Conservation (phyloP, 805 yeast genomes). For the Metschnikowia cubensis region DNA sequence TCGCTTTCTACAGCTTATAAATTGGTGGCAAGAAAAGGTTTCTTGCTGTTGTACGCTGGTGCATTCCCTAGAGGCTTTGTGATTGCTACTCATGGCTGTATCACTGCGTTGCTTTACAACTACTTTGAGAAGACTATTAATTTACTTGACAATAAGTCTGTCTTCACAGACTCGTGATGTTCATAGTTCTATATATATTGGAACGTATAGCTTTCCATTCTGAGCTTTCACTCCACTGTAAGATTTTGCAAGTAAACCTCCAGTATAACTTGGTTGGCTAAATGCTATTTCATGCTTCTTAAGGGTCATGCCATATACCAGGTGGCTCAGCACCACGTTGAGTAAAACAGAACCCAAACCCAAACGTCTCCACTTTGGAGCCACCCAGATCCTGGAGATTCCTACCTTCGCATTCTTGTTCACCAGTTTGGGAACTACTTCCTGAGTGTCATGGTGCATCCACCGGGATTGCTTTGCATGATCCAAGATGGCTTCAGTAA, state of each 20-base stretch:
- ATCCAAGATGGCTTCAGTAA: constrained; percentile 43
- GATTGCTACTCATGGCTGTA: constrained; percentile 67
- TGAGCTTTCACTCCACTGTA: constrained; percentile 57
- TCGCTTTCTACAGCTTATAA: constrained; percentile 41
- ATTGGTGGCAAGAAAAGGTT: constrained; percentile 27
- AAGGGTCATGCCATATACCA: constrained; percentile 48
- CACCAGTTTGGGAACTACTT: constrained; percentile 44
- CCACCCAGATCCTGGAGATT: constrained; percentile 43
- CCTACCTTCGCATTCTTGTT: constrained; percentile 35
- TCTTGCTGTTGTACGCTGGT: constrained; percentile 32
- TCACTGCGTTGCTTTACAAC: constrained; percentile 62
- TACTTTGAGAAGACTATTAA: constrained; percentile 38
- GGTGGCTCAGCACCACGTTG: constrained; percentile 37
- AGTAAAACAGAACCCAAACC: constrained; percentile 50
- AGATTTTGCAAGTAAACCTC: constrained; percentile 52
- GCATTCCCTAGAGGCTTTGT: constrained; percentile 61
- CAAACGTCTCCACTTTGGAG: constrained; percentile 41
- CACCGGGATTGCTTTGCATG: constrained; percentile 43
- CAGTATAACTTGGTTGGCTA: constrained; percentile 69
- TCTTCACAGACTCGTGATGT: constrained; percentile 15
- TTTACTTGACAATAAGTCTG: constrained; percentile 14
- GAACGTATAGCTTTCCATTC: constrained; percentile 47
- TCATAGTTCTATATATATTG: constrained; percentile 40
- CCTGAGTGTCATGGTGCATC: constrained; percentile 54
- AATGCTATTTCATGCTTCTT: constrained; percentile 50